Evolutionary conservation across 2,329 filamentous ascomycete genomes (phyloP), one percentile per base, ranked within the genome.

Genomic region (Cladobotryum mycophilum): DNA sequence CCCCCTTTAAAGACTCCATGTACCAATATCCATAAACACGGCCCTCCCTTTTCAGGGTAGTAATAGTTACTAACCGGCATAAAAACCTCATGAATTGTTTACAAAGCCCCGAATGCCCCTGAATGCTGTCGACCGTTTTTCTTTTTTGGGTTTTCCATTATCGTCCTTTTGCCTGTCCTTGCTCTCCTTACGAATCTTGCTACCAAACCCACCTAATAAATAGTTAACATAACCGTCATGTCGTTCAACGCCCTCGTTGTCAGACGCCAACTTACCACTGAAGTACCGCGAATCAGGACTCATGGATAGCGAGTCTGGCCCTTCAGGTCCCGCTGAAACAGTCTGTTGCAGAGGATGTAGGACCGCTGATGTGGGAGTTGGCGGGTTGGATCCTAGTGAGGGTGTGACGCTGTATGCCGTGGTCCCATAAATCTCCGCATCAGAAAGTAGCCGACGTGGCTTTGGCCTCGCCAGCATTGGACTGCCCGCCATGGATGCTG

Each of bases 131-230:
- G 62, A 56, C 51, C 67, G 69, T 57, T 68, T 68, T 12, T 69
- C 67, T 58, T 69, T 69, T 47, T 66, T 69, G 15, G 60, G 51
- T 48, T 62, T 62, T 58, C 45, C 30, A 67, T 49, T 58, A 11
- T 76, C 74, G 5, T 75, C 71, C 37, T 67, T 67, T 42, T 66
- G 67, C 55, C 74, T 75, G 34, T 76, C 74, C 53, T 78, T 79
- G 9, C 60, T 61, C 25, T 80, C 75, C 56, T 78, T 75, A 3
- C 72, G 71, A 1, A 70, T 61, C 30, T 70, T 61, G 58, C 74
- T 78, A 55, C 76, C 75, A 8, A 75, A 66, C 18, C 75, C 73
- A 15, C 75, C 76, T 74, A 58, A 17, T 43, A 46, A 53, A 15
- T 49, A 22, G 25, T 64, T 57, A 30, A 22, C 15, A 34, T 25